phyloP scores from a whole-genome alignment of 768 basidiomycete genomes.

The Rhodotorula diobovata region DNA sequence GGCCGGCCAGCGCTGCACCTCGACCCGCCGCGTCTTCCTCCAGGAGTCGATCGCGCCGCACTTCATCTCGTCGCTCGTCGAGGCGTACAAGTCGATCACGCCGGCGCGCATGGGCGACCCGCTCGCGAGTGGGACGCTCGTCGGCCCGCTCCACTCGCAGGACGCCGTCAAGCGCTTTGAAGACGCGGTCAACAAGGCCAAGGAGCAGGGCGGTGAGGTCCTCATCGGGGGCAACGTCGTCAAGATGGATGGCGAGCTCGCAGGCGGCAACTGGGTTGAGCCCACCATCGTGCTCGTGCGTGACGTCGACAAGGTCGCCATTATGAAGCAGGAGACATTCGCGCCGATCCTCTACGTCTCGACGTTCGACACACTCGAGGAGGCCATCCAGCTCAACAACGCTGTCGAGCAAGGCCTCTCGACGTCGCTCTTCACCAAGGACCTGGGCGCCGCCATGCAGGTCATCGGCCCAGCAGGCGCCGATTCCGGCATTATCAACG shows the following conservation, averaged over 20 bases:
- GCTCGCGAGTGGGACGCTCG: conserved; percentile 63
- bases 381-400: conserved; percentile 74
- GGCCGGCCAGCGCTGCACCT: conserved; percentile 66
- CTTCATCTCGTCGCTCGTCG: conserved; percentile 70
- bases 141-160: conserved; percentile 80
- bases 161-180: conserved; percentile 46
- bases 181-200: conserved; percentile 47
- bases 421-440: conserved; percentile 81
- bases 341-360: conserved; percentile 65
- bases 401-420: conserved; percentile 85
- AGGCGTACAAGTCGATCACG: conserved; percentile 63
- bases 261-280: conserved; percentile 78
- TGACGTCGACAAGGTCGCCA: conserved; percentile 19
- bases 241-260: conserved; percentile 52
- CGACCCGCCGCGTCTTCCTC: conserved; percentile 82
- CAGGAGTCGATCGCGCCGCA: conserved; percentile 71
- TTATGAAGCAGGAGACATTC: conserved; percentile 43
- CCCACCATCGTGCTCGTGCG: conserved; percentile 67
- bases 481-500: conserved; percentile 69
- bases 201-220: conserved; percentile 66
- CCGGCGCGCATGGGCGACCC: conserved; percentile 71
- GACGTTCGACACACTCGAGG: conserved; percentile 53
- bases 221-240: conserved; percentile 61
- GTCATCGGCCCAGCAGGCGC: conserved; percentile 88
- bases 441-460: conserved; percentile 74